These are phyloP conservation scores for Macadamia tetraphylla DNA, from an alignment of 164 flowering plant species.

Conservation along the genomic window DNA sequence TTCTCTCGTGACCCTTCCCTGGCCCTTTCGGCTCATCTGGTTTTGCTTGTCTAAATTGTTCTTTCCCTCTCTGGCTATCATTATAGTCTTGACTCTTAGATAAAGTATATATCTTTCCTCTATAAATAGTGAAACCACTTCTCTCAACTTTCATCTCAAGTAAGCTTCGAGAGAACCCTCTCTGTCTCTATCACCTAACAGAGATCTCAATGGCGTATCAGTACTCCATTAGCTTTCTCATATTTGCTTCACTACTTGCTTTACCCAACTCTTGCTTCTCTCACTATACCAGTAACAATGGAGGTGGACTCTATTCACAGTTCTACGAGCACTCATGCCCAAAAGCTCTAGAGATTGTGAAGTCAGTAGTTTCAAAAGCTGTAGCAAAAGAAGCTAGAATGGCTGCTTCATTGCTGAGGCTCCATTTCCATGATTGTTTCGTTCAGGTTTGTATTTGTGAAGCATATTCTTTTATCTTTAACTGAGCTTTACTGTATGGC, in stretches of 20 bases:
- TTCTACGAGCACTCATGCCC: conserved; percentile 86
- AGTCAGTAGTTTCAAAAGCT: conserved; percentile 49
- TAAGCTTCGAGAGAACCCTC: neutral
- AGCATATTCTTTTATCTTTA: too few relatives aligned
- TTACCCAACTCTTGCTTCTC: conserved; percentile 11
- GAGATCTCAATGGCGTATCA: neutral
- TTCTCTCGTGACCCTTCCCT: too few relatives aligned
- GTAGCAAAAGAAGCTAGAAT: conserved; percentile 7
- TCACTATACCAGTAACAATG: conserved; percentile 3
- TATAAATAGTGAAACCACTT: neutral
- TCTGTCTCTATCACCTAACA: neutral
- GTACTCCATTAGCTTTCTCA: conserved; percentile 11
- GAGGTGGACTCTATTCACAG: conserved; percentile 60
- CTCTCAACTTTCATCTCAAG: neutral
- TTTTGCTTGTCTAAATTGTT: too few relatives aligned
- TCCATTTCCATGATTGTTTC: conserved; percentile 32
- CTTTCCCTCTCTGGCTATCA: too few relatives aligned
- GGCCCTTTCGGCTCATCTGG: too few relatives aligned
- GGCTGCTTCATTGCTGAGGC: conserved; percentile 32
- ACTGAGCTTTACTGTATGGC: too few relatives aligned
- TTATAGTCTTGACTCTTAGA: neutral
- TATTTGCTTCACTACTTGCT: conserved; percentile 12
- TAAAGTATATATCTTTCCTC: neutral
- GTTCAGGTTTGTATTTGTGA: conserved; percentile 15
- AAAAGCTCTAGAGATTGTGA: conserved; percentile 58